Conservation (phyloP, 768 basidiomycete species). For the Botryobasidium botryosum region DNA sequence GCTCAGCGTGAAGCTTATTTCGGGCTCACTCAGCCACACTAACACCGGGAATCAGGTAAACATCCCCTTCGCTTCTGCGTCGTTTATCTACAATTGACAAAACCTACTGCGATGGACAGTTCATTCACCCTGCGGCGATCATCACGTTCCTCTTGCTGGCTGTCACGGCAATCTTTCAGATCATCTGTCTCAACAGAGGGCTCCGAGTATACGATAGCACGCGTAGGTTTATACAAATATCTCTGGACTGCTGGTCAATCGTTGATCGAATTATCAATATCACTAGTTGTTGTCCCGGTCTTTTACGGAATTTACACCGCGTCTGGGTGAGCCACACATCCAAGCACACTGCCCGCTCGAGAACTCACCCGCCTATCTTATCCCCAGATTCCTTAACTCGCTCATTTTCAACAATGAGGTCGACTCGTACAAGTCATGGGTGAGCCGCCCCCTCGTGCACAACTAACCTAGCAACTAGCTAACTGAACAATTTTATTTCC, state of each 20-base stretch:
- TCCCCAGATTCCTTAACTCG: slow-evolving; percentile 48
- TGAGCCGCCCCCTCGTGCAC: slow-evolving; percentile 14
- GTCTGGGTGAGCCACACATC: no score
- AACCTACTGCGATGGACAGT: slow-evolving; percentile 18
- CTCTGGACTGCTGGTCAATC: slow-evolving; percentile 6
- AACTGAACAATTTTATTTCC: background rate
- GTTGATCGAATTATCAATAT: slow-evolving; percentile 16
- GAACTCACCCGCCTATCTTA: no score
- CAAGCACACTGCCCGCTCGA: no score
- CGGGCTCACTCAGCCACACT: slow-evolving; percentile 57
- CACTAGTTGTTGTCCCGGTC: slow-evolving; percentile 63
- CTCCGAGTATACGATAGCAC: slow-evolving; percentile 83
- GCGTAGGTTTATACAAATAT: slow-evolving; percentile 2
- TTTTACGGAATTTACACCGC: slow-evolving; percentile 91
- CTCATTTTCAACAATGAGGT: slow-evolving; percentile 69
- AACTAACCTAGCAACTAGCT: background rate
- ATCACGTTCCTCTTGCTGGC: slow-evolving; percentile 43
- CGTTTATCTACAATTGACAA: background rate
- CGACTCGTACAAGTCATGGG: slow-evolving; percentile 75
- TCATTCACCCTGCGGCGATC: slow-evolving; percentile 65
- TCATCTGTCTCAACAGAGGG: slow-evolving; percentile 80
- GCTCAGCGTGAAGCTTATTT: slow-evolving; percentile 58
- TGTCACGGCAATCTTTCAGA: slow-evolving; percentile 72
- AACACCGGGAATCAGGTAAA: slow-evolving; percentile 56
- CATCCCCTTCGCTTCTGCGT: background rate